Evolutionary conservation across 176 grass and related monocot species (phyloP), one percentile per base, ranked within the genome.

Genomic region (Otatea glauca): DNA sequence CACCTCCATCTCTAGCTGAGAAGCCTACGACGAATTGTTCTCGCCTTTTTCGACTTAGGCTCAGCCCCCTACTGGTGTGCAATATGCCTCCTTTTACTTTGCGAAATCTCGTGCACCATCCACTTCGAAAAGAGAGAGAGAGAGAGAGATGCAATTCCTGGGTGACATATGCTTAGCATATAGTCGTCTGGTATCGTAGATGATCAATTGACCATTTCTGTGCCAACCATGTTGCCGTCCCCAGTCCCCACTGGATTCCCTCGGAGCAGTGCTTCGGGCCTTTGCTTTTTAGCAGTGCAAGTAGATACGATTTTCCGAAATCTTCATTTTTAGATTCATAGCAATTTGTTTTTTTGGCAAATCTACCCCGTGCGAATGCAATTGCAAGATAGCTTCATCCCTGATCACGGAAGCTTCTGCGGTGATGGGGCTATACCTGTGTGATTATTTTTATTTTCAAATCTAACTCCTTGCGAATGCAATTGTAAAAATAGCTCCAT

Each of bases 61-160:
- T 43, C n/a, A n/a, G n/a, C n/a, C n/a, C n/a, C 42, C 42, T 24
- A 49, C 9, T 21, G 81, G 44, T 42, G 29, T 51, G 32, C 32
- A 66, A 14, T 0, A 54, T 9, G 49, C 54, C 5, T 21, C 6
- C 47, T 32, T 54, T 27, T 25, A 1, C 29, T 29, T 16, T 34
- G 41, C 86, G 1, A 61, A 64, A 77, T 39, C 72, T 70, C 71
- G 34, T 70, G 53, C 64, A 71, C 86, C 65, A 77, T 42, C 80
- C 86, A 6, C 56, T 62, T 27, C 0, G 11, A 74, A 27, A 17
- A 81, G 47, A 6, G 69, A 44, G 11, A 9, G 27, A 51, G 51
- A 25, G 34, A 67, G 48, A 7, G 70, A 56, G 13, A 58, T 56
- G 37, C 1, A 13, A 68, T 84, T 56, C 15, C 4, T 74, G 20